Conservation (phyloP, 164 flowering plant genomes). For the Vitis vinifera region DNA sequence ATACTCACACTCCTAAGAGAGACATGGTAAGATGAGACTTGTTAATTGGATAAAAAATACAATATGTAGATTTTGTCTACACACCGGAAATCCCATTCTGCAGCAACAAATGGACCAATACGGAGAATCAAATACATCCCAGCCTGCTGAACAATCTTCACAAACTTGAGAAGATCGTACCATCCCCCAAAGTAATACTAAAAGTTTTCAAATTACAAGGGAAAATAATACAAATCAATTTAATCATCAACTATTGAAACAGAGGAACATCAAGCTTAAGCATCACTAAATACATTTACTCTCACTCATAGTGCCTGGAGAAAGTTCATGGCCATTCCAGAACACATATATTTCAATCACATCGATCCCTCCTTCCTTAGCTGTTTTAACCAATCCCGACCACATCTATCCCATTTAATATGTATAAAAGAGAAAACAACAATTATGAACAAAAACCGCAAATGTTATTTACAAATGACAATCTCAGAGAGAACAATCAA, state of each 20-base stretch:
- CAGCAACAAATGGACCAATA: conserved; percentile 94
- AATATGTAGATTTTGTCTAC: background rate
- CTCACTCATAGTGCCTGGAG: conserved; percentile 66
- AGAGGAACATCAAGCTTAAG: background rate
- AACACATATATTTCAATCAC: no score
- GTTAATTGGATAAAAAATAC: background rate
- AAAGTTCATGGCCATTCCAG: conserved; percentile 36
- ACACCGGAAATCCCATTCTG: conserved; percentile 97
- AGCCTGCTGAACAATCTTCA: conserved; percentile 76
- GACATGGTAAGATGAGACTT: no score
- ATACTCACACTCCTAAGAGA: no score
- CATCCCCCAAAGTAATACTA: no score
- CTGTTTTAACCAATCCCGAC: no score
- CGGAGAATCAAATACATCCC: conserved; percentile 83
- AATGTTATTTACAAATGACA: no score
- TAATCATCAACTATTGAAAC: background rate
- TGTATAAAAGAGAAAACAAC: background rate
- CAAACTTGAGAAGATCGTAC: conserved; percentile 42
- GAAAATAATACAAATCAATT: background rate
- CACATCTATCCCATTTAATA: background rate
- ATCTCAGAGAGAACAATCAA: no score
- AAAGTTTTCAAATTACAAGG: conserved; percentile 16
- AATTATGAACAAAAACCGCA: background rate
- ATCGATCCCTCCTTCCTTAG: no score
- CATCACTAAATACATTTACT: no score